Percentiles rank a stretch among this genome's conserved stretches.
These are phyloP conservation scores for Tricholoma matsutake DNA, from an alignment of 768 basidiomycete species.

Conservation along the genomic window DNA sequence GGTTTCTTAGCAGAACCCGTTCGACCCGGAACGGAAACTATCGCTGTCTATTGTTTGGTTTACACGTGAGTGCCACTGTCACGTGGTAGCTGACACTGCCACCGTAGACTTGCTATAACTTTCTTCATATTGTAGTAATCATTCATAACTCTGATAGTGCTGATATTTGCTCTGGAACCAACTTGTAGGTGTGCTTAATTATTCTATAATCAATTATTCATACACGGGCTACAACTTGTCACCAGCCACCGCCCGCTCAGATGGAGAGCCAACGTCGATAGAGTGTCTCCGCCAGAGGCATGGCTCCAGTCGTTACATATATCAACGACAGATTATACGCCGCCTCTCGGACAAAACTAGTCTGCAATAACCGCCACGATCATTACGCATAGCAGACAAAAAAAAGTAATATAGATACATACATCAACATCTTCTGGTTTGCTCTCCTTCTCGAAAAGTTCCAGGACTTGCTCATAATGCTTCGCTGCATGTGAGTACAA, in stretches of 20 bases:
- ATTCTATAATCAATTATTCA: too few relatives aligned
- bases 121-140: too few relatives aligned
- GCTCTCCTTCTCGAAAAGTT: constrained; percentile 47
- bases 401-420: background rate
- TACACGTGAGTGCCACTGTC: background rate
- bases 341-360: constrained; percentile 64
- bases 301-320: constrained; percentile 75
- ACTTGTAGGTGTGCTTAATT: too few relatives aligned
- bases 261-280: constrained; percentile 84
- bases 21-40: background rate
- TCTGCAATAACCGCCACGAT: constrained; percentile 28
- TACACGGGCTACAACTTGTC: background rate
- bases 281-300: constrained; percentile 62
- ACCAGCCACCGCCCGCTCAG: constrained; percentile 24
- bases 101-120: too few relatives aligned
- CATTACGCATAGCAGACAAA: background rate
- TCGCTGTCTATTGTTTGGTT: background rate
- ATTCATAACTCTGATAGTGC: too few relatives aligned
- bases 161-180: too few relatives aligned
- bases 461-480: constrained; percentile 80
- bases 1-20: background rate
- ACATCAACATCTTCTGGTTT: constrained; percentile 27
- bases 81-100: too few relatives aligned
- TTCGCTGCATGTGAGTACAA: constrained; percentile 76
- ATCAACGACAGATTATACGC: constrained; percentile 88